phyloP scores from a whole-genome alignment of 495 filamentous ascomycete genomes.

The Daldinia vernicosa region DNA sequence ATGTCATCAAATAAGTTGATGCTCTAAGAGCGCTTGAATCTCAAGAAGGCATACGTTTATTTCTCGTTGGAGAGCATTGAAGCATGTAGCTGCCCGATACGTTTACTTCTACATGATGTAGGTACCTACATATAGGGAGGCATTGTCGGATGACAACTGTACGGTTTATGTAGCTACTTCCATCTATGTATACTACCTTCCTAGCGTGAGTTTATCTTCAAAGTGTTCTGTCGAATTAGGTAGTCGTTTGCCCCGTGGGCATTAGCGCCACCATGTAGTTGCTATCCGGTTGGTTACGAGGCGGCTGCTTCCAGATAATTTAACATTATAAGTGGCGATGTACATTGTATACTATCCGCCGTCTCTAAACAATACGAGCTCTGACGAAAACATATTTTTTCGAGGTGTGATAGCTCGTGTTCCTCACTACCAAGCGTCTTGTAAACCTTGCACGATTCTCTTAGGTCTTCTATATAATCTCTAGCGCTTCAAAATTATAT shows the following conservation, averaged over 20 bases:
- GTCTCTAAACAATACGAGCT: slow-evolving; percentile 6
- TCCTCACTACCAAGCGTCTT: background rate
- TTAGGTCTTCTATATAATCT: background rate
- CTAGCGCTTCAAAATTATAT: background rate
- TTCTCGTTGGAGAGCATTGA: background rate
- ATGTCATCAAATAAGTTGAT: background rate
- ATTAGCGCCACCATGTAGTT: background rate
- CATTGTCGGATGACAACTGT: slow-evolving; percentile 4
- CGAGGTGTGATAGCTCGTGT: background rate
- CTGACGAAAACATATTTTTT: background rate
- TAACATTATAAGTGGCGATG: background rate
- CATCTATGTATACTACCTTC: background rate
- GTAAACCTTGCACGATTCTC: background rate
- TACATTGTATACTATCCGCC: background rate
- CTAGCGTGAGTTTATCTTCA: background rate
- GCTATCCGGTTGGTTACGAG: background rate
- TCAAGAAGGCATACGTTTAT: background rate
- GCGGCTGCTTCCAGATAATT: background rate
- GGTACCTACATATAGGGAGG: no score
- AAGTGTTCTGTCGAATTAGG: background rate
- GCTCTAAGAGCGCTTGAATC: no score
- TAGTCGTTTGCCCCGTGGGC: background rate
- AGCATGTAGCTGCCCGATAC: background rate
- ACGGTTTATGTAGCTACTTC: background rate
- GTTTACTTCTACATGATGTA: background rate